Evolutionary conservation across 148 eudicot genomes (phyloP).

Genomic region (Rhododendron williamsianum): DNA sequence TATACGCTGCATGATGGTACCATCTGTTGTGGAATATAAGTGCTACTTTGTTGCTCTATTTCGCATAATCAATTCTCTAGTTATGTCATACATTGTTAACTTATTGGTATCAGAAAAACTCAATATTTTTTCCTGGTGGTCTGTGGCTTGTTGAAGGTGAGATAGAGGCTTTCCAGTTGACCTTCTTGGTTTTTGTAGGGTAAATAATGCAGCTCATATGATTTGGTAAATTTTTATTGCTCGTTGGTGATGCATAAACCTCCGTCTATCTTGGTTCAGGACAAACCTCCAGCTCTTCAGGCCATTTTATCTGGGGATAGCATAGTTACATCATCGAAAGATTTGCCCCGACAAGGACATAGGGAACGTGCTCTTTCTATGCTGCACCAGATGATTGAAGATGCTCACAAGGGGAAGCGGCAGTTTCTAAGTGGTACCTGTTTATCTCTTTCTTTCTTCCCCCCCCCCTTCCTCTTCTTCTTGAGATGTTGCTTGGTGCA

Average conservation of each 20-base stretch:
- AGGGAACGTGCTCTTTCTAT: constrained; percentile 91
- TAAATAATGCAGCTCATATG: not conserved
- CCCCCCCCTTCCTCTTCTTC: not conserved
- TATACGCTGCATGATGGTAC: not conserved
- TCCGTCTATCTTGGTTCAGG: constrained; percentile 39
- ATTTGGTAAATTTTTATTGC: not conserved
- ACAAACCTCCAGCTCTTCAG: constrained; percentile 63
- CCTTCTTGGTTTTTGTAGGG: not conserved
- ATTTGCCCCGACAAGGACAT: constrained; percentile 57
- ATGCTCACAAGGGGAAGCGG: constrained; percentile 94
- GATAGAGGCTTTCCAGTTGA: not conserved
- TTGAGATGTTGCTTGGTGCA: not conserved
- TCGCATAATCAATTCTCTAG: not conserved
- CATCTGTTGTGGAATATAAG: not conserved
- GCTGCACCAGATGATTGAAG: constrained; percentile 97
- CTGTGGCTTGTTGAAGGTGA: constrained; percentile 1
- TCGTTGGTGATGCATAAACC: constrained; percentile 1
- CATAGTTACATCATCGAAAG: constrained; percentile 36
- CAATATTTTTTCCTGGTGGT: not conserved
- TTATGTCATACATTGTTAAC: not conserved
- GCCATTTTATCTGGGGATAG: constrained; percentile 69
- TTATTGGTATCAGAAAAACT: not conserved
- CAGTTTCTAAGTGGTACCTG: constrained; percentile 87
- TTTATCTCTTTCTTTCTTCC: not conserved
- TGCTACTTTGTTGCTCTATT: not conserved